Evolutionary conservation across 2,329 filamentous ascomycete species (phyloP), one percentile per base, ranked within the genome.

Genomic region (Aspergillus unguis): DNA sequence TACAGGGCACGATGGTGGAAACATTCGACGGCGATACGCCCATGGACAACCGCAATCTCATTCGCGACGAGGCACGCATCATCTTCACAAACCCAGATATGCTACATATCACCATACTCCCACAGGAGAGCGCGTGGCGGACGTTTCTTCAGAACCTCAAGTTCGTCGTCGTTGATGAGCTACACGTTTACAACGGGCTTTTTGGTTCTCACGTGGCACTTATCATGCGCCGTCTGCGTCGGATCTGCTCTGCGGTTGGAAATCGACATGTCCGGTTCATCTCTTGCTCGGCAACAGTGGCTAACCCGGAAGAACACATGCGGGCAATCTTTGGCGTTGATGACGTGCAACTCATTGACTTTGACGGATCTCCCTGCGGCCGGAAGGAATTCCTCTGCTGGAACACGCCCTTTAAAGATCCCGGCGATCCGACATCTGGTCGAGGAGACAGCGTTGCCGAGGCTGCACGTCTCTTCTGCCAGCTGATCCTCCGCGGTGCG

Each of bases 1-100:
- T 97, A 25, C 85, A 91, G 65, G 79, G 88, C 38, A 76, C 85
- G 0, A 75, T 95, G 17, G 90, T 96, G 2, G 94, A 96, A 65
- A 96, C 94, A 0, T 97, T 95, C 61, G 94, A 99, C 67, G 94
- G 94, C 5, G 94, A 99, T 67, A 99, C 94, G 0, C 85, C 88
- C 0, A 92, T 95, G 84, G 71, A 74, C 4, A 85, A 88, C 56
- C 83, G 94, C 25, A 90, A 90, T 58, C 67, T 77, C 28, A 92
- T 99, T 57, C 84, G 92, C 5, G 92, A 97, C 36, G 85, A 95
- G 71, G 94, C 88, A 0, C 82, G 90, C 26, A 90, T 97, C 57
- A 92, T 99, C 46, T 96, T 99, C 65, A 99, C 94, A 0, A 99
- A 99, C 62, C 94, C 94, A 0, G 94, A 99, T 65, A 99, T 97